phyloP scores from a whole-genome alignment of 331 rosid species.

The Pyrus hybrid region DNA sequence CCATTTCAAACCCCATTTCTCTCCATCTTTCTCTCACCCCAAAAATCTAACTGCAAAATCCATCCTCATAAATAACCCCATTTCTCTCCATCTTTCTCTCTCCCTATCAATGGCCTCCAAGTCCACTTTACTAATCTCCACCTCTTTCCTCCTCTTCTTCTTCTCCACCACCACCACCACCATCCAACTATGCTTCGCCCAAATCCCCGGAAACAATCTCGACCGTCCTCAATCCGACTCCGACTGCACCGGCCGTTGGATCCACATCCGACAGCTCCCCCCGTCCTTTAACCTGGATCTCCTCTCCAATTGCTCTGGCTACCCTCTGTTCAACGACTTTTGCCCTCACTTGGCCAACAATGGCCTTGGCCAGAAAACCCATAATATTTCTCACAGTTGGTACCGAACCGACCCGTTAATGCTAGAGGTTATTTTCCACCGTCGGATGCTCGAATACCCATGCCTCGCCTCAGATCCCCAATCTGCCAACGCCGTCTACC shows the following conservation, averaged over 20 bases:
- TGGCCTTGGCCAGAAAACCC: no score
- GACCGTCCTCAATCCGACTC: background rate
- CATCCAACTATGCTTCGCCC: background rate
- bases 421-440: no score
- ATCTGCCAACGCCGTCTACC: no score
- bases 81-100: background rate
- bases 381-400: no score
- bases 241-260: constrained; percentile 46
- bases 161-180: background rate
- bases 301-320: no score
- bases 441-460: no score
- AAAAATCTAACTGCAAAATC: background rate
- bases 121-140: background rate
- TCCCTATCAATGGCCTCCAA: constrained; percentile 10
- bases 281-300: constrained; percentile 52
- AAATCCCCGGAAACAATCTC: background rate
- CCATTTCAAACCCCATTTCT: background rate
- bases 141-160: background rate
- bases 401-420: no score
- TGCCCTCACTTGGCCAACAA: no score
- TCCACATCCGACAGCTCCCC: constrained; percentile 65
- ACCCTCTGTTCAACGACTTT: no score
- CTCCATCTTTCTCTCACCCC: no score
- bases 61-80: background rate
- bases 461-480: no score